Base-by-base conservation (phyloP, 2,329 filamentous ascomycete genomes). In the Tolypocladium tropicale region DNA sequence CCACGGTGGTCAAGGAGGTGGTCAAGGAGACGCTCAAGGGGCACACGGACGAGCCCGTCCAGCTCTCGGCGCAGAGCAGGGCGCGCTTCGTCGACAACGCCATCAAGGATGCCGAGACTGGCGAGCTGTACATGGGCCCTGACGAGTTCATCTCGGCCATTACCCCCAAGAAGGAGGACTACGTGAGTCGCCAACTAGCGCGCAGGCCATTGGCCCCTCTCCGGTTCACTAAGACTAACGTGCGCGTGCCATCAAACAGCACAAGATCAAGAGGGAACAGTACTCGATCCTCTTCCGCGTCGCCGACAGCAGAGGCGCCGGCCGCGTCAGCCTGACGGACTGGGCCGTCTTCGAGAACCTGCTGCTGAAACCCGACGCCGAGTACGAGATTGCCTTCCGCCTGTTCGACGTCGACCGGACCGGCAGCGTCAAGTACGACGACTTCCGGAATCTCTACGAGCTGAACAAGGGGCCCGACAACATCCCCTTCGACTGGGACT, bases 301-400 rank as follows among this genome's bases (percentile, higher is more conserved):
- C 57, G 94, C 94, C 65, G 94, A 99, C 73, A 84, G 89, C 64
- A 83, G 83, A 62, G 81, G 78, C 62, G 78, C 78, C 49, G 92
- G 92, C 60, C 85, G 82, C 64, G 79, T 99, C 63, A 88, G 77
- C 64, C 76, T 97, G 55, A 78, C 84, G 58, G 94, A 99, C 75
- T 99, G 93, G 91, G 85, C 82, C 51, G 87, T 88, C 61, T 99
- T 97, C 73, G 90, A 96, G 76, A 95, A 95, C 76, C 82, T 99
- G 60, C 85, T 99, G 57, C 80, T 81, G 63, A 97, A 96, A 75
- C 89, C 94, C 59, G 94, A 97, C 68, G 94, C 94, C 71, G 94
- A 99, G 76, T 99, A 99, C 75, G 92, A 97, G 73, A 96, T 99
- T 65, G 93, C 94, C 18, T 99, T 97, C 76, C 89, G 94, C 65